Conservation (phyloP, 1,139 yeast species). For the Ogataea hybrid region DNA sequence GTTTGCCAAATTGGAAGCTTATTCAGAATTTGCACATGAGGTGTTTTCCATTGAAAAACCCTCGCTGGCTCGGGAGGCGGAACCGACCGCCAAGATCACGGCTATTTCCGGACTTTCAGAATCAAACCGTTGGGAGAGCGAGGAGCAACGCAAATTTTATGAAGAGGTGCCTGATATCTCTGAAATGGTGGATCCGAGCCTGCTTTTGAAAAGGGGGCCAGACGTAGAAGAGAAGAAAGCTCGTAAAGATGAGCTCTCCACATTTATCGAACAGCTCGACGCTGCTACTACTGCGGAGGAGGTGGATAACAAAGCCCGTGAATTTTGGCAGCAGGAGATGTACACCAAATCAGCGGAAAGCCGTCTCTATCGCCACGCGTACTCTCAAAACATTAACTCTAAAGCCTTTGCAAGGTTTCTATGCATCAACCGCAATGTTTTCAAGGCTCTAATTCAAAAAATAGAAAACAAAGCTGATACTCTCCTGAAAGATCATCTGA, state of each 20-base stretch:
- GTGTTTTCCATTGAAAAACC: slow-evolving; percentile 30
- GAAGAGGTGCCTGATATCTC: slow-evolving; percentile 40
- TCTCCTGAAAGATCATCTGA: slow-evolving; percentile 61
- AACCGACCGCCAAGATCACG: slow-evolving; percentile 19
- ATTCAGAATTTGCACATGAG: slow-evolving; percentile 47
- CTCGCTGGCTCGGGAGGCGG: slow-evolving; percentile 20
- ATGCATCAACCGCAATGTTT: slow-evolving; percentile 50
- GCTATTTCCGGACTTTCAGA: slow-evolving; percentile 28
- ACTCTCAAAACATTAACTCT: slow-evolving; percentile 44
- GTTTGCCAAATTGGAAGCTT: slow-evolving; percentile 46
- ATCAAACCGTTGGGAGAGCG: slow-evolving; percentile 62
- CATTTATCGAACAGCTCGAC: slow-evolving; percentile 35
- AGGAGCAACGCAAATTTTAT: slow-evolving; percentile 64
- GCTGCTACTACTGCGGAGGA: slow-evolving; percentile 44
- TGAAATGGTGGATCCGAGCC: slow-evolving; percentile 13
- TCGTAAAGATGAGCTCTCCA: not conserved
- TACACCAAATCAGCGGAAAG: slow-evolving; percentile 75
- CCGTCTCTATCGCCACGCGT: slow-evolving; percentile 51
- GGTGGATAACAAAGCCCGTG: slow-evolving; percentile 54
- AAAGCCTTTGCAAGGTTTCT: slow-evolving; percentile 64
- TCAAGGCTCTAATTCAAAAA: slow-evolving; percentile 55
- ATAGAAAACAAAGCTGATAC: slow-evolving; percentile 55
- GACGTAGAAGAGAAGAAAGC: no score
- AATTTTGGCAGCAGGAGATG: slow-evolving; percentile 51
- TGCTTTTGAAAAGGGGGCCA: not conserved